Evolutionary conservation across 192 early-diverging fungal genomes (phyloP).

Genomic region (Coemansia erecta): DNA sequence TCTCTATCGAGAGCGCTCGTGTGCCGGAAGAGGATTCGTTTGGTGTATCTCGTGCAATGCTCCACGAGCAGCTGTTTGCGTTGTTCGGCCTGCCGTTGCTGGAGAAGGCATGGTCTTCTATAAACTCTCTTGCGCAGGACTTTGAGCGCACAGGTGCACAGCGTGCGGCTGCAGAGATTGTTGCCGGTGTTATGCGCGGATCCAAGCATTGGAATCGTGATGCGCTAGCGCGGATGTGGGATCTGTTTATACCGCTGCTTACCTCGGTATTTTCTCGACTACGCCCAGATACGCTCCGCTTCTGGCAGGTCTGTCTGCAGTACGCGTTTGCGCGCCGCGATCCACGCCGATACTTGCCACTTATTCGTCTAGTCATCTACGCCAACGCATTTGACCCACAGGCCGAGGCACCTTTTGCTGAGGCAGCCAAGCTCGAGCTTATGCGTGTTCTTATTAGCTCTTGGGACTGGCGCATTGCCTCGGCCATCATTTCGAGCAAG

Average conservation of each 20-base stretch:
- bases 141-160: slow-evolving; percentile 74
- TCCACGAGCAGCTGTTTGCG: slow-evolving; percentile 71
- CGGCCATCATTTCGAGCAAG: slow-evolving; percentile 28
- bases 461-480: slow-evolving; percentile 73
- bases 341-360: slow-evolving; percentile 72
- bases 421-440: slow-evolving; percentile 78
- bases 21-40: slow-evolving; percentile 66
- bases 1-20: slow-evolving; percentile 66
- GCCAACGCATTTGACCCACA: slow-evolving; percentile 64
- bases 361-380: slow-evolving; percentile 67
- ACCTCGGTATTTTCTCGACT: slow-evolving; percentile 60
- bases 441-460: slow-evolving; percentile 59
- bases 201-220: slow-evolving; percentile 78
- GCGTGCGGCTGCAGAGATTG: slow-evolving; percentile 75
- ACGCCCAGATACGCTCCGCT: slow-evolving; percentile 70
- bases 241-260: slow-evolving; percentile 65
- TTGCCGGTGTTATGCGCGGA: slow-evolving; percentile 80
- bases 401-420: slow-evolving; percentile 79
- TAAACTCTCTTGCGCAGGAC: slow-evolving; percentile 56
- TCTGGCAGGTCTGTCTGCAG: slow-evolving; percentile 74
- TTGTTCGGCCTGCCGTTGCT: slow-evolving; percentile 65
- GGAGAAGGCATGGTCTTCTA: slow-evolving; percentile 53
- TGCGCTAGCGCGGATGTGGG: slow-evolving; percentile 61
- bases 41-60: slow-evolving; percentile 56
- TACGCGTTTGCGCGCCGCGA: slow-evolving; percentile 68